Evolutionary conservation across 345 rosid genomes (phyloP), one percentile per base, ranked within the genome.

Genomic region (Crucihimalaya himalaica): DNA sequence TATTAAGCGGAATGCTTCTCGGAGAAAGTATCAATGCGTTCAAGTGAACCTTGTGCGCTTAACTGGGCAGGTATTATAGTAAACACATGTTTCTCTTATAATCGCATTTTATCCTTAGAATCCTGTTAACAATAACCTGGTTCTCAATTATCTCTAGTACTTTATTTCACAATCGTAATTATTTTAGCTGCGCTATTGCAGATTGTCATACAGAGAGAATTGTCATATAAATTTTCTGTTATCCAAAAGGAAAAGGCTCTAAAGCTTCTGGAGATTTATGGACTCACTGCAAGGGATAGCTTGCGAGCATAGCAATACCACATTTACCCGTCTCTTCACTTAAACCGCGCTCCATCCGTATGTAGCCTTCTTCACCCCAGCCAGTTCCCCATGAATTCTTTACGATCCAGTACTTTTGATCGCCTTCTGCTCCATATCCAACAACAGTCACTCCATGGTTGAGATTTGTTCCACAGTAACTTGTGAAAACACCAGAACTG

Each of bases 361-460:
- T 29, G 63, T 92, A 92, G 21, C 98, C 97, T 9, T 83, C 72
- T 81, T 95, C 98, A 21, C 99, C 99, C 97, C 97, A 95, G 19
- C 47, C 71, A n/a, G 58, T 19, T 4, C 98, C 97, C 99, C 98
- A 90, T 20, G 98, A 92, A 63, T 92, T 92, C 81, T 90, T 95
- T 73, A 95, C 93, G 7, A 88, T 54, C 98, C 98, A 88, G 31
- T 85, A 88, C 80, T 86, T 84, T n/a, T 32, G 37, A 18, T 75
- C 74, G 11, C 15, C 64, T 40, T 77, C 82, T 61, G 50, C 80
- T 50, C 97, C 99, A 63, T 88, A 92, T 37, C 99, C 98, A 66
- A 92, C 91, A 19, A 67, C 81, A 8, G 93, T 48, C 18, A 90
- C 99, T 80, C 91, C 96, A 75, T 92, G 97, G 78, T 95, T 79